phyloP scores from a whole-genome alignment of 768 basidiomycete genomes.

The Rhodotorula taiwanensis region DNA sequence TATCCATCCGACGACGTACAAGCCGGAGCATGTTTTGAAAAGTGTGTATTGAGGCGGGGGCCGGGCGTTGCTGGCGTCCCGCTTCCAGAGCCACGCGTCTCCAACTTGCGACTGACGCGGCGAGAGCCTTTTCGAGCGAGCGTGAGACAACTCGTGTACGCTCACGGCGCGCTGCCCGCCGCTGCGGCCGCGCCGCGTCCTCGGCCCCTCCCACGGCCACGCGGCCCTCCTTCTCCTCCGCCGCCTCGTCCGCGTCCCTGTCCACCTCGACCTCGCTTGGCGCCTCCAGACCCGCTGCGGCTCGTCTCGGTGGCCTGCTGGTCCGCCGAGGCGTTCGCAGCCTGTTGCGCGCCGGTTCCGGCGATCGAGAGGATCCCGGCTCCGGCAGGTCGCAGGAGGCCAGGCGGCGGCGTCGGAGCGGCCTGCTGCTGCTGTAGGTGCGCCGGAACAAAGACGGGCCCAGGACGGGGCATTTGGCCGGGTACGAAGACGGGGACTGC shows the following conservation, averaged over 20 bases:
- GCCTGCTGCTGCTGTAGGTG: not conserved
- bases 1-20: conserved; percentile 36
- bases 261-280: not conserved
- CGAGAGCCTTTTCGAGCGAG: not conserved
- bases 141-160: not conserved
- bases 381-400: conserved; percentile 5
- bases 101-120: too few species aligned
- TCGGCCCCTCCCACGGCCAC: conserved; percentile 6
- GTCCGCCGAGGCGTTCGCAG: not conserved
- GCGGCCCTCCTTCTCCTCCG: not conserved
- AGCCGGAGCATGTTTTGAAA: conserved; percentile 38
- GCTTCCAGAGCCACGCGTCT: too few species aligned
- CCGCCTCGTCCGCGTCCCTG: not conserved
- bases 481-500: too few species aligned
- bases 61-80: not conserved
- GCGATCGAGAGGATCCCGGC: too few species aligned
- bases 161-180: not conserved
- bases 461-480: not conserved
- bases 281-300: not conserved
- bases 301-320: not conserved
- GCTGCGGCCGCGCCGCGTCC: not conserved
- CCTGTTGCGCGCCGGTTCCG: not conserved
- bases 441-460: not conserved
- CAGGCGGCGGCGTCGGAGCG: not conserved
- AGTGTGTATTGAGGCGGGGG: conserved; percentile 30